Base-by-base conservation (phyloP, 2,329 filamentous ascomycete genomes). In the Penicillium sp. region DNA sequence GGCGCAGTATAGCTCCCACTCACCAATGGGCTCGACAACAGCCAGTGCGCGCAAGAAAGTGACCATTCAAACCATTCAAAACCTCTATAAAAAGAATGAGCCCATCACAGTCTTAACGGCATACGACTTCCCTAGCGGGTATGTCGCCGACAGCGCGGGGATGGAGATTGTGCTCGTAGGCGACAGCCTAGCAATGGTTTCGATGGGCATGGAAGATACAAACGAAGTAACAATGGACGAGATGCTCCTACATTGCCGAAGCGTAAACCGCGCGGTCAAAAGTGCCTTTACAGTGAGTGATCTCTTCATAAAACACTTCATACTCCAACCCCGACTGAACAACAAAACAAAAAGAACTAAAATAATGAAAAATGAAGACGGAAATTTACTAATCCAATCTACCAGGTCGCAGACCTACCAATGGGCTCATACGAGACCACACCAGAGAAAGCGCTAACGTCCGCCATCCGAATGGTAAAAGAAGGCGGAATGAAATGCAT, bases 351-450 rank as follows among this genome's bases (percentile, higher is more conserved):
- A 23, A 5, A 23, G 23, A 23, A 3, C 3, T 5, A 23, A 23
- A 23, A 23, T 23, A 23, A 3, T 23, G 3, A 23, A 5, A 23
- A 23, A n/a, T n/a, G 3, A 23, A 23, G 23, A n/a, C n/a, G n/a
- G n/a, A n/a, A 23, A 23, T 23, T 23, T 5, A 32, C 27, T 29
- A 45, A 44, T 51, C 38, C 23, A 16, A 36, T 18, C 14, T 26
- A 27, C 23, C 41, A 93, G 89, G 78, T 97, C 56, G 92, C 90
- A 49, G 93, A 99, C 75, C 78, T 99, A 48, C 93, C 93, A 16
- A 97, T 99, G 93, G 93, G 93, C 6, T 90, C 86, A 3, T 97
- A 97, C 75, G 93, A 99, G 74, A 83, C 97, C 55, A 85, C 87
- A 3, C 89, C 91, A 0, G 85, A 91, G 67, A 92, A 97, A 74